Percentiles rank a stretch among this genome's conserved stretches.
Conservation (phyloP, 495 filamentous ascomycete genomes). For the Astrocystis sublimbata region DNA sequence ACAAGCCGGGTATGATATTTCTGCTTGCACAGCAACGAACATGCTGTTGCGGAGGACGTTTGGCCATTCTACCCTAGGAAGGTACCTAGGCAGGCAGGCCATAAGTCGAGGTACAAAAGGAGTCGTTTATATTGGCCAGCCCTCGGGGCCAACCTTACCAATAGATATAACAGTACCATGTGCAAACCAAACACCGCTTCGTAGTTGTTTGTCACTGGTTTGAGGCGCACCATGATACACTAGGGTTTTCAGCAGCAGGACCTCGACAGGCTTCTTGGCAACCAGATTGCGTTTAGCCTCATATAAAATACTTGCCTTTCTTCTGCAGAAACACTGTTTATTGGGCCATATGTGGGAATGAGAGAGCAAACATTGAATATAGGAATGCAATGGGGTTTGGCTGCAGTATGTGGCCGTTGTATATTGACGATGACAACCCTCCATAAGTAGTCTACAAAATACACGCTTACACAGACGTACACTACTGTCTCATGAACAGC, state of each 20-base stretch:
- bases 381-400: background rate
- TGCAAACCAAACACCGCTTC: background rate
- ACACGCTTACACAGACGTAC: too few species aligned
- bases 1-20: conserved; percentile 48
- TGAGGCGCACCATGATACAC: background rate
- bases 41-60: conserved; percentile 55
- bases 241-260: background rate
- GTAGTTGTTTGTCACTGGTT: background rate
- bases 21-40: conserved; percentile 52
- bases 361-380: background rate
- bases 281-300: too few species aligned
- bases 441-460: too few species aligned
- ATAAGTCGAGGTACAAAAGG: background rate
- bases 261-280: too few species aligned
- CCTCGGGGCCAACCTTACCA: background rate
- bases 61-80: conserved; percentile 41
- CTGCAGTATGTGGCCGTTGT: background rate
- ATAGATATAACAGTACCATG: background rate
- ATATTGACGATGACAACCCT: too few species aligned
- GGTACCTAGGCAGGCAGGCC: background rate
- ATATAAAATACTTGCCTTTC: background rate
- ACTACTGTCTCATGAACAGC: too few species aligned
- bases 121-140: background rate
- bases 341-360: background rate
- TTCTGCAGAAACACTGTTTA: background rate